phyloP scores from a whole-genome alignment of 192 early-diverging fungal species.

The Dissophora globulifera region DNA sequence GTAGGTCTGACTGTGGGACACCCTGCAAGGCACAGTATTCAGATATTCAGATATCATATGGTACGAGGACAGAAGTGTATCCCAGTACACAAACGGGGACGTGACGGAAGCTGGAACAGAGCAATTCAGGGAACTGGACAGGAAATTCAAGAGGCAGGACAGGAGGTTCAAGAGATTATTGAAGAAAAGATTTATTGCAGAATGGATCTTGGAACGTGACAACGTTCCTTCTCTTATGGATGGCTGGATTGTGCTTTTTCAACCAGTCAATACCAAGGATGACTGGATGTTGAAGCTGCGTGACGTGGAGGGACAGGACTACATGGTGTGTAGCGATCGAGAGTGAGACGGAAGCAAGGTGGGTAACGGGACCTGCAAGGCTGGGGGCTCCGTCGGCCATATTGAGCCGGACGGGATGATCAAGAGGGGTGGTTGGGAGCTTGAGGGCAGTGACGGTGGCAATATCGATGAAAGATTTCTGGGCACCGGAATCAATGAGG shows the following conservation, averaged over 20 bases:
- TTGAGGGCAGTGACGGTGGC: neutral
- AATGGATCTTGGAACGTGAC: slow-evolving; percentile 1
- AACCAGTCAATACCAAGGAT: slow-evolving; percentile 14
- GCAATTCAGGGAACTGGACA: too few relatives aligned
- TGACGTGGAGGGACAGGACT: neutral
- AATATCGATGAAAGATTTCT: neutral
- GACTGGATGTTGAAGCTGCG: neutral
- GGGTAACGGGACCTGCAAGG: slow-evolving; percentile 1
- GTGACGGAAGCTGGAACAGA: too few relatives aligned
- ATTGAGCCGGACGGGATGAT: slow-evolving; percentile 4
- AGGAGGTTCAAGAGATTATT: too few relatives aligned
- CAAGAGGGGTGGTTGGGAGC: neutral
- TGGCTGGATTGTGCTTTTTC: neutral
- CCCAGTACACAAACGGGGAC: too few relatives aligned
- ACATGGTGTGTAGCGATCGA: slow-evolving; percentile 5
- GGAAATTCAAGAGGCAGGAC: too few relatives aligned
- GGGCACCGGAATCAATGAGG: slow-evolving; percentile 14
- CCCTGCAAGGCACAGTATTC: too few relatives aligned
- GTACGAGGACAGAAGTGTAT: too few relatives aligned
- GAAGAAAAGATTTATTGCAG: slow-evolving; percentile 13
- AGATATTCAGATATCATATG: too few relatives aligned
- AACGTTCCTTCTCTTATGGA: neutral
- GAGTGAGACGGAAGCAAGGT: neutral
- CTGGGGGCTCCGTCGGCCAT: slow-evolving; percentile 4
- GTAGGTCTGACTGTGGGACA: too few relatives aligned